phyloP scores from a whole-genome alignment of 2,329 filamentous ascomycete genomes.

The Pleoardoris graminearum region DNA sequence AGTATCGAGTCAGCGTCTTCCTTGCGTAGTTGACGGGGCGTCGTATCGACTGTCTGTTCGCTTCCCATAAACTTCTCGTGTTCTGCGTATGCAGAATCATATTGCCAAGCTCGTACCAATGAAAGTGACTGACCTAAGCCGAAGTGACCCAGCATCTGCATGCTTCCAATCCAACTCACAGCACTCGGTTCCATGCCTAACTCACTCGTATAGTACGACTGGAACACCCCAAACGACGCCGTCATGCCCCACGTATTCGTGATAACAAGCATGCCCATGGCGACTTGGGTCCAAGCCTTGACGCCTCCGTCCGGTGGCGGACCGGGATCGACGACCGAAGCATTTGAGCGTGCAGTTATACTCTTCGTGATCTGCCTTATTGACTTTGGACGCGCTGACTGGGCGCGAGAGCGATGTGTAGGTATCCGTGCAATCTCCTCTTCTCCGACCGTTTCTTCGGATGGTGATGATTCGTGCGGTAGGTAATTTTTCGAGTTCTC shows the following conservation, averaged over 20 bases:
- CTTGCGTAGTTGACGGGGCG: neutral
- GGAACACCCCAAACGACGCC: slow-evolving; percentile 27
- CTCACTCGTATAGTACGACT: slow-evolving; percentile 27
- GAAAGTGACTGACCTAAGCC: slow-evolving; percentile 6
- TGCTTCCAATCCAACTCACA: slow-evolving; percentile 54
- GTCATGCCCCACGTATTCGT: slow-evolving; percentile 14
- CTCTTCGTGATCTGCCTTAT: slow-evolving; percentile 27
- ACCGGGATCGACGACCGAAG: slow-evolving; percentile 37
- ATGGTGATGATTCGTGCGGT: neutral
- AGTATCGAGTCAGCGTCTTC: neutral
- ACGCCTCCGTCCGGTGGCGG: slow-evolving; percentile 45
- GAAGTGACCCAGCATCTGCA: slow-evolving; percentile 54
- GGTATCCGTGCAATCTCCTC: slow-evolving; percentile 15
- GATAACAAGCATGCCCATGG: slow-evolving; percentile 42
- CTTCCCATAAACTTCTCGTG: too few relatives aligned
- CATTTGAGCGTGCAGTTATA: slow-evolving; percentile 38
- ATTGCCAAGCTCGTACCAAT: too few relatives aligned
- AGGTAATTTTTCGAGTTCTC: neutral
- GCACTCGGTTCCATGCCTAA: slow-evolving; percentile 38
- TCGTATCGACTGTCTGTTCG: too few relatives aligned
- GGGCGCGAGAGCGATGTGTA: slow-evolving; percentile 18
- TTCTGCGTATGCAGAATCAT: too few relatives aligned
- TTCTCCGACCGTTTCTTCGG: slow-evolving; percentile 14
- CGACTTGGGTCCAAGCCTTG: slow-evolving; percentile 44
- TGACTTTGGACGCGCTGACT: slow-evolving; percentile 12